Evolutionary conservation across 306 rosid genomes (phyloP), one percentile per base, ranked within the genome.

Genomic region (Malus asiatica): DNA sequence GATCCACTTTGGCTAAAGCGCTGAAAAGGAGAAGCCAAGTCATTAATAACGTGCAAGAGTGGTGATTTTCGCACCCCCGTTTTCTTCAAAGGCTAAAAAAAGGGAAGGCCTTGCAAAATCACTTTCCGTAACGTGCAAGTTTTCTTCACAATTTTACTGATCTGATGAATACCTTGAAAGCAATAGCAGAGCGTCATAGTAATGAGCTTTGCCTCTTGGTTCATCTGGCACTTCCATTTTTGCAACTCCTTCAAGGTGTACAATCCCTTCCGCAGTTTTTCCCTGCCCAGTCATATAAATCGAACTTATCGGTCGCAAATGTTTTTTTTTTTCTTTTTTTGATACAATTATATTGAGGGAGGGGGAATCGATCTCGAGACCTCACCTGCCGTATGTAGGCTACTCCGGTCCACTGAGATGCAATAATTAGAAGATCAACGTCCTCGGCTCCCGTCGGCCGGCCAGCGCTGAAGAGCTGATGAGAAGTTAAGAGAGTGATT

Each of bases 321-420:
- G 38, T 1, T 33, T 33, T 35, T 35, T 35, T 6, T 35, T 1
- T 35, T 6, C 0, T 7, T 6, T 35, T 35, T 35, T 35, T 35
- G 2, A 35, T 38, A 7, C 45, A 42, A 42, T 1, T 1, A 10
- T 40, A 40, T 40, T 40, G 45, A 40, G 45, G 45, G 11, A 8
- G 45, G 45, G 12, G 3, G 12, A 40, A 40, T 40, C 45, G 12
- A 40, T 40, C 45, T 42, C 33, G 63, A 64, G 69, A 2, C 33
- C 87, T 89, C 83, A 92, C 98, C 96, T 90, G 95, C 68, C 91
- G 90, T 74, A 82, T 87, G 79, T 77, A 83, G 44, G 89, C 89
- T 79, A 84, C 78, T 68, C 98, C 98, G 2, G 97, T 96, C 98
- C 98, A 90, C 70, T 86, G 91, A 52, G 97, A 92, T 42, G 97